These are phyloP conservation scores for Flaveria linearis DNA, from an alignment of 129 eudicot genomes.

Conservation along the genomic window DNA sequence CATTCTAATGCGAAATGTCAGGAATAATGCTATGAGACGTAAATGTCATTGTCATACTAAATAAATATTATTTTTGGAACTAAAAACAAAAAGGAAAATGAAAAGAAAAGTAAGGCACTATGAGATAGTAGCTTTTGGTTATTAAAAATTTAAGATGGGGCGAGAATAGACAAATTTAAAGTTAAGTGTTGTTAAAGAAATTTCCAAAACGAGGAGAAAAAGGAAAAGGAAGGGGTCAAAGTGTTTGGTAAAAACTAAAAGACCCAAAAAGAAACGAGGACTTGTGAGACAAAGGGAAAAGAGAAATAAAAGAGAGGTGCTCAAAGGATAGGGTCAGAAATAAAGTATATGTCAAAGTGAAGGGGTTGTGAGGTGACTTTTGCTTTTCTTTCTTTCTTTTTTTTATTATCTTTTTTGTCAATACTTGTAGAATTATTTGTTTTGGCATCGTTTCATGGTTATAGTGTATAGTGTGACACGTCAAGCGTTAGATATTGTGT, in stretches of 20 bases:
- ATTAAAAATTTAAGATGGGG: constrained; percentile 28
- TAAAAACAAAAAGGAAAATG: constrained; percentile 12
- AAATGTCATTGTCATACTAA: not conserved
- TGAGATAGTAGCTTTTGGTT: constrained; percentile 34
- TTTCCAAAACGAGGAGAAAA: constrained; percentile 38
- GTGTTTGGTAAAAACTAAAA: constrained; percentile 40
- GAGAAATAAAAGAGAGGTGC: constrained; percentile 39
- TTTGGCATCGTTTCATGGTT: constrained; percentile 7
- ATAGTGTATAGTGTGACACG: not conserved
- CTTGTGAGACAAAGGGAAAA: constrained; percentile 43
- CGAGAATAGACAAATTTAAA: constrained; percentile 29
- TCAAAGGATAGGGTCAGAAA: constrained; percentile 46
- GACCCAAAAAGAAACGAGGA: constrained; percentile 50
- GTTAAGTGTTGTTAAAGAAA: constrained; percentile 33
- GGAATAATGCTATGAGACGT: too few relatives aligned
- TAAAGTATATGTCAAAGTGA: constrained; percentile 45
- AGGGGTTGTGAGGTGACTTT: constrained; percentile 44
- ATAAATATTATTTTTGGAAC: not conserved
- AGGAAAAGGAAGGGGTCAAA: constrained; percentile 23
- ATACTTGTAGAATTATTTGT: constrained; percentile 11
- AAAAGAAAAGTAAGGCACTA: constrained; percentile 26
- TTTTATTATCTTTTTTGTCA: not conserved
- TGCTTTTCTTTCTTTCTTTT: constrained; percentile 27
- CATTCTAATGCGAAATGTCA: too few relatives aligned
- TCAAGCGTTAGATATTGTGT: too few relatives aligned